A percentile compares a stretch with the other conserved stretches of the same genome.
These are phyloP conservation scores for Epichloe brachyelytri DNA, from an alignment of 2,329 filamentous ascomycete species.

Conservation along the genomic window DNA sequence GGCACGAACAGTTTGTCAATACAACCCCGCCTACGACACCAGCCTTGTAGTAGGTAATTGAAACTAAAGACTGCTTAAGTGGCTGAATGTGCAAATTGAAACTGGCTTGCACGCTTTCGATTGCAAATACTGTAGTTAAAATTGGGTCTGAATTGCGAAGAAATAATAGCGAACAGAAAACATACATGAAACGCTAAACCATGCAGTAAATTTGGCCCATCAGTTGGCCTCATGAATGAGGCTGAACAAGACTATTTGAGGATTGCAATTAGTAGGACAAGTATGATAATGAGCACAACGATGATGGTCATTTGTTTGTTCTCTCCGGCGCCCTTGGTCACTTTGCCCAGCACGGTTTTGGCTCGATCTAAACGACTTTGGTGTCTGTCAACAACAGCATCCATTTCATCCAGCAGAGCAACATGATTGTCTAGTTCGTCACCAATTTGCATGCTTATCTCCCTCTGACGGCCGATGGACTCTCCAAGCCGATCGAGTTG, in stretches of 20 bases:
- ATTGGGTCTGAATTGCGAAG: not conserved
- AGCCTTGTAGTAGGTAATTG: not conserved
- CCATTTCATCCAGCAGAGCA: slow-evolving; percentile 77
- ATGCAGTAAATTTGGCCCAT: not conserved
- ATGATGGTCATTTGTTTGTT: slow-evolving; percentile 80
- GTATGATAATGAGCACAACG: slow-evolving; percentile 66
- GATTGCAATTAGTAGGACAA: slow-evolving; percentile 72
- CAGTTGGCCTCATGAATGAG: not conserved
- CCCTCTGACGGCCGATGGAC: slow-evolving; percentile 76
- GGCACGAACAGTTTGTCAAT: not conserved
- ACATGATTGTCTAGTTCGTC: slow-evolving; percentile 91
- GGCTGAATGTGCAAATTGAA: too few species aligned
- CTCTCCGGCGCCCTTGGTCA: slow-evolving; percentile 64
- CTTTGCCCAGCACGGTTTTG: slow-evolving; percentile 53
- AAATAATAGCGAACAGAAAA: not conserved
- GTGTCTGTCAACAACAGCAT: slow-evolving; percentile 71
- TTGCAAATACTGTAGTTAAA: not conserved
- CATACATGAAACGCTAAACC: not conserved
- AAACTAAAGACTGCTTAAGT: not conserved
- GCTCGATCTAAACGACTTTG: slow-evolving; percentile 64
- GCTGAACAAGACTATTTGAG: slow-evolving; percentile 49
- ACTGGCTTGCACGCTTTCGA: not conserved
- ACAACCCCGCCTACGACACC: not conserved
- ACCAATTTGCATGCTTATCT: slow-evolving; percentile 90
- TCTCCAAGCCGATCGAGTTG: slow-evolving; percentile 82